These are phyloP conservation scores for Chaetomiaceae sp. DNA, from an alignment of 2,329 filamentous ascomycete genomes.

Conservation along the genomic window DNA sequence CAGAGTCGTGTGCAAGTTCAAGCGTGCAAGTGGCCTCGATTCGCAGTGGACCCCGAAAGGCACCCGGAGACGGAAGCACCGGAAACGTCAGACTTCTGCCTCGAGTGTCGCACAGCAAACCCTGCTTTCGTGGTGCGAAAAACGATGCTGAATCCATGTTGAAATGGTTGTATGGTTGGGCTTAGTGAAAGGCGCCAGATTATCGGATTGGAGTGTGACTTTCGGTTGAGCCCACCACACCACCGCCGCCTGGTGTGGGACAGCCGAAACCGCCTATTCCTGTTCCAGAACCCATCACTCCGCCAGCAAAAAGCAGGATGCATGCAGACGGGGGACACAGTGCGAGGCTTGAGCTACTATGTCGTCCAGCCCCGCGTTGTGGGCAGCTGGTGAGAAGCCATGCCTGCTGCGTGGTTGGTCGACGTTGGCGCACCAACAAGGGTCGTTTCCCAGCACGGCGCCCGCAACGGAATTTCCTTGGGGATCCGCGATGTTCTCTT, in stretches of 20 bases:
- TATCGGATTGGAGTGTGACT: not conserved
- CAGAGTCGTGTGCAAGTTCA: not conserved
- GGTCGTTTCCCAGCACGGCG: not conserved
- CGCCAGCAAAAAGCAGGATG: not conserved
- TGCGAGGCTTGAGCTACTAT: not conserved
- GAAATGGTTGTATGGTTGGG: not conserved
- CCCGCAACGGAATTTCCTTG: not conserved
- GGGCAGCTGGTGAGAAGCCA: not conserved
- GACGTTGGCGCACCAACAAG: not conserved
- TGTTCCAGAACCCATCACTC: not conserved
- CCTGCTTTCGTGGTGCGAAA: not conserved
- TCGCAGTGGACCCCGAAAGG: not conserved
- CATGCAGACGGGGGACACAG: slow-evolving; percentile 1
- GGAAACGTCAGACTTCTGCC: not conserved
- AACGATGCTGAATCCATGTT: not conserved
- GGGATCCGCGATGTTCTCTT: not conserved
- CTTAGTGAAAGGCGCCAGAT: no score
- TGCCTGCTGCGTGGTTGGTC: not conserved
- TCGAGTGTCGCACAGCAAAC: slow-evolving; percentile 3
- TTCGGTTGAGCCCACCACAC: slow-evolving; percentile 1
- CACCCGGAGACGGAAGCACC: not conserved
- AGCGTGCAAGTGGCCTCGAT: not conserved
- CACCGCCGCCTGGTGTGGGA: not conserved
- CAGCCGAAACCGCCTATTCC: not conserved
- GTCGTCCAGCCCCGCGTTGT: not conserved